Base-by-base conservation (phyloP, 768 basidiomycete genomes). In the Russula sp. region DNA sequence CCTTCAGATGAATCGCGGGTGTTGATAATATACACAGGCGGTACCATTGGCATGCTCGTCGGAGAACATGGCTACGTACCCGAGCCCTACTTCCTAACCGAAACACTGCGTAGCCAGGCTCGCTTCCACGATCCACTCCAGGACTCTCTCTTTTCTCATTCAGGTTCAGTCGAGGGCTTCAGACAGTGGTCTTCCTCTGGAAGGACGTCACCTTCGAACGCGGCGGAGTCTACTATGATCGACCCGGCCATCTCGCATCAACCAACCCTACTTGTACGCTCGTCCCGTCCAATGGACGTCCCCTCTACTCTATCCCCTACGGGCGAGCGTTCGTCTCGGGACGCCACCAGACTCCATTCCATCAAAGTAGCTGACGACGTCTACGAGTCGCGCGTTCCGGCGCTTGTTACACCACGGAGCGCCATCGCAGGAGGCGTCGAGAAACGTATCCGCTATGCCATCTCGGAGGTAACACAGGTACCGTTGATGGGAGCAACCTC, bases 101-200 rank as follows among this genome's bases (percentile, higher is more conserved):
- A 92, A 74, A 92, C 88, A 0, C 82, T 96, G 32, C 79, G 83
- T 69, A 87, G 87, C 68, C 92, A 94, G 75, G 84, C 83, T 44
- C 85, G 95, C 14, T 98, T 98, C 71, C 92, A 98, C 74, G 95
- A 98, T 69, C 95, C 94, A 4, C 76, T 86, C 26, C 88, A 90
- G 73, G 87, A 92, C 64, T 94, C 93, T 0, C 76, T 96, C 26
- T 94, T 92, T 71, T 92, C 91, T 1, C 84, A 92, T 69, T 84
- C 91, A 0, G 77, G 79, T 8, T 89, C 92, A 24, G 87, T 94
- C 9, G 84, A 88, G 71, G 86, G 89, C 6, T 96, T 87, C 72
- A 79, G 89, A 63, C 79, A 85, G 62, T 95, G 94, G 89, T 87
- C 82, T 67, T 85, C 82, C 66, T 80, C 83, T 67, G 82, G 83